Conservation (phyloP, 306 rosid genomes). For the cucumber (Cucumis sativus) region Cucumber_9930_V3 NC_026657.2:26261501-26262000, state of each 20-base stretch:
- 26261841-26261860: not conserved
- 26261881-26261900: not conserved
- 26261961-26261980: too few species aligned
- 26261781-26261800: slow-evolving; percentile 75
- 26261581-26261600: not conserved
- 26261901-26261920: not conserved
- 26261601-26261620: not conserved
- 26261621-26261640: not conserved
- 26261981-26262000: too few species aligned
- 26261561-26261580: not conserved
- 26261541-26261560: not conserved
- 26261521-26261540: too few species aligned
- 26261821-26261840: slow-evolving; percentile 19
- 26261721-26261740: slow-evolving; percentile 10
- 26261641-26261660: not conserved
- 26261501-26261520: not conserved
- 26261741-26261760: slow-evolving; percentile 62
- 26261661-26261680: not conserved
- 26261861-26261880: not conserved
- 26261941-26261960: too few species aligned
- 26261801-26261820: slow-evolving; percentile 88
- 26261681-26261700: not conserved
- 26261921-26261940: too few species aligned
- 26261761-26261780: slow-evolving; percentile 74
- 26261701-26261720: not conserved